Evolutionary conservation across 805 yeast genomes (phyloP).

Genomic region (Debaryomyces castellii): DNA sequence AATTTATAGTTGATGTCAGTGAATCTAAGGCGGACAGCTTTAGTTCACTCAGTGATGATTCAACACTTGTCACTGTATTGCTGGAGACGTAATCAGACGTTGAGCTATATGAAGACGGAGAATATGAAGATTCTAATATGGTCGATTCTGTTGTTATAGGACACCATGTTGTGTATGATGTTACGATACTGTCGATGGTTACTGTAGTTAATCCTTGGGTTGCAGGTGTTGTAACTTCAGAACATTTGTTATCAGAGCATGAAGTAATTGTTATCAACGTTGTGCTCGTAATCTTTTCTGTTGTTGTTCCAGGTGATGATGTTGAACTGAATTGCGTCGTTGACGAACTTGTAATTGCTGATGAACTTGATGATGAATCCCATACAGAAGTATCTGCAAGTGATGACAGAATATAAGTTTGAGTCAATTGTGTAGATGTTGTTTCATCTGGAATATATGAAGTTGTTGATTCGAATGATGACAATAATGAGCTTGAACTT

Average conservation of each 20-base stretch:
- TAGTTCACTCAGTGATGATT: neutral
- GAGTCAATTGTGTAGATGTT: too few relatives aligned
- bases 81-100: neutral
- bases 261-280: constrained; percentile 21
- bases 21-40: too few relatives aligned
- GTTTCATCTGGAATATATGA: too few relatives aligned
- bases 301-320: neutral
- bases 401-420: too few relatives aligned
- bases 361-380: too few relatives aligned
- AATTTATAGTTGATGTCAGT: too few relatives aligned
- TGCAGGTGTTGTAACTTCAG: constrained; percentile 15
- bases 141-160: constrained; percentile 9
- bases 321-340: neutral
- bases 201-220: constrained; percentile 22
- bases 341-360: too few relatives aligned
- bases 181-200: constrained; percentile 6
- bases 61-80: too few relatives aligned
- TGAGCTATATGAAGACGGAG: neutral
- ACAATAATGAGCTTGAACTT: too few relatives aligned
- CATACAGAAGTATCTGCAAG: too few relatives aligned
- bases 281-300: neutral
- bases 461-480: too few relatives aligned
- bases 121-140: neutral
- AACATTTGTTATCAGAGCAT: constrained; percentile 24
- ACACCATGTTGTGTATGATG: constrained; percentile 17